Base-by-base conservation (phyloP, 495 filamentous ascomycete genomes). In the Sporormia fimetaria region DNA sequence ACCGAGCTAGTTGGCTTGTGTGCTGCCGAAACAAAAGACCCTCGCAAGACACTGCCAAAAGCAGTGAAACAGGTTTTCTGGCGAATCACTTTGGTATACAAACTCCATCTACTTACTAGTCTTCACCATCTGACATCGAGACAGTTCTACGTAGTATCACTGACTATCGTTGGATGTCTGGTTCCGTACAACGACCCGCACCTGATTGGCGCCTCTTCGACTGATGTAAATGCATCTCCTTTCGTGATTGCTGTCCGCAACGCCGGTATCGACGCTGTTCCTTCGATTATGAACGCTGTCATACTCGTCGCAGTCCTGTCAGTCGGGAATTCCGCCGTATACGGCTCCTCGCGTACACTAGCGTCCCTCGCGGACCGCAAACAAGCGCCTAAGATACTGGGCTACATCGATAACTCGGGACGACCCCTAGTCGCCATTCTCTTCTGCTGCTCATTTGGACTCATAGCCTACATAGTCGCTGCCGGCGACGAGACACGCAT, bases 11-110 rank as follows among this genome's bases (percentile, higher is more conserved):
- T 59, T 26, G 68, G 66, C 42, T 55, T 69, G 16, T 65, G 67
- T 15, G 66, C 66, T 18, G 66, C 66, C 24, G 66, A 69, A 44
- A 56, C 66, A 7, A 56, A 54, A 30, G 62, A 65, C 31, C 66
- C 66, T 28, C 57, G 56, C 31, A 67, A 65, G 49, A 58, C 61
- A 3, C 49, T 69, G 3, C 67, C 66, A 3, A 54, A 50, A n/a
- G 66, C 66, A 20, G 52, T 63, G 21, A 61, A 60, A 43, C 67
- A 69, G 48, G 67, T 69, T 17, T 69, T 62, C 51, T 59, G 87
- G 87, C 80, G 87, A 57, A 94, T 94, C 60, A 74, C 74, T n/a
- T 68, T 94, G 28, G 51, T 54, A 46, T 20, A 41, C n/a, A 5
- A 7, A 21, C 21, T 20, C 21, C 12, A 31, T 11, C 18, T 10